Percentiles rank a stretch among this genome's conserved stretches.
These are phyloP conservation scores for Tieghemiomyces parasiticus DNA, from an alignment of 192 early-diverging fungal species.

Conservation along the genomic window DNA sequence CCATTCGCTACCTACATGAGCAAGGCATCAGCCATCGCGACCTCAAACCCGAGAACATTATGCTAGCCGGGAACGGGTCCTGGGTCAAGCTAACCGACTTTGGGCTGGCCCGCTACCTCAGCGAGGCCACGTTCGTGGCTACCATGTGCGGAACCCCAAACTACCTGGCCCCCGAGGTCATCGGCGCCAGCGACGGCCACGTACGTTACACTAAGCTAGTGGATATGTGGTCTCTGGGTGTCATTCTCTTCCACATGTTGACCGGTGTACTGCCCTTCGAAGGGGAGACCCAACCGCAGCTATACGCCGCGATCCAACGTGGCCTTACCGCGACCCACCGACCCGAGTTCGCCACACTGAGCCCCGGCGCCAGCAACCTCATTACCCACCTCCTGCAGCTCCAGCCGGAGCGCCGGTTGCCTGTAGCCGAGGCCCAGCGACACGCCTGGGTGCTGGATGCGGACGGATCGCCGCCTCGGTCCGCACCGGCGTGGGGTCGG, in stretches of 20 bases:
- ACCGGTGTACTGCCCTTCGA: constrained; percentile 3
- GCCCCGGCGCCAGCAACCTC: neutral
- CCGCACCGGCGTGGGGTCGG: neutral
- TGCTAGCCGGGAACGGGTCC: constrained; percentile 12
- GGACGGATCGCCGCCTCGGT: neutral
- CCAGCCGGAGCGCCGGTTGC: neutral
- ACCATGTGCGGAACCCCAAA: constrained; percentile 40
- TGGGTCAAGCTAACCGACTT: constrained; percentile 46
- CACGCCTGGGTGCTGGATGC: neutral
- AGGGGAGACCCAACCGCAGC: neutral
- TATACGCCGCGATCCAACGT: neutral
- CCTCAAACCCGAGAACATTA: constrained; percentile 74
- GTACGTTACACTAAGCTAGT: neutral
- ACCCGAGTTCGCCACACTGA: neutral
- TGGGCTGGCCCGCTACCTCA: constrained; percentile 36
- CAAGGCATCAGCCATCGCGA: constrained; percentile 87
- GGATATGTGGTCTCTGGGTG: constrained; percentile 9
- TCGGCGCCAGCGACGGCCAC: neutral
- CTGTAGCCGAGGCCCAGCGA: neutral
- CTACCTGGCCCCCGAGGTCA: constrained; percentile 32
- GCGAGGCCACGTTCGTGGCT: constrained; percentile 25
- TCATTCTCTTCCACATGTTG: constrained; percentile 9
- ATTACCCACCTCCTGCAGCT: neutral
- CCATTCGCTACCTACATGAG: constrained; percentile 63
- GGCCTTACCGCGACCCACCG: neutral